Percentiles rank a stretch among this genome's conserved stretches.
Evolutionary conservation across 805 yeast genomes (phyloP).

Genomic region (Metschnikowia bowlesiae): DNA sequence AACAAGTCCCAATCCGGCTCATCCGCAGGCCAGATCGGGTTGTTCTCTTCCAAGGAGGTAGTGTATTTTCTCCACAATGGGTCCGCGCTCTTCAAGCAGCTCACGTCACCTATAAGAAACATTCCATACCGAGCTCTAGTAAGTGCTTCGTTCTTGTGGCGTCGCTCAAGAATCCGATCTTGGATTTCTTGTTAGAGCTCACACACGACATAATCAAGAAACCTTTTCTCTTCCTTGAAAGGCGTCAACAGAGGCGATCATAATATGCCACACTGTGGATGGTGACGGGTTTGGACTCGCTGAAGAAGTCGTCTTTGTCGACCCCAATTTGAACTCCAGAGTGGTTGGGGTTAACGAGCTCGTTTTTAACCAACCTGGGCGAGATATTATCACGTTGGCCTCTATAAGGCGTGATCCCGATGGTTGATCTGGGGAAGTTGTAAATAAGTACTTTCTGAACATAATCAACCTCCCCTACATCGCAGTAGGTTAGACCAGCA

Average conservation of each 20-base stretch:
- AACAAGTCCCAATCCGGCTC: no score
- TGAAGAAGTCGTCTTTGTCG: conserved; percentile 57
- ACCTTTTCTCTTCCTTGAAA: conserved; percentile 57
- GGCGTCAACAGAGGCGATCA: conserved; percentile 48
- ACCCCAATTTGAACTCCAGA: conserved; percentile 48
- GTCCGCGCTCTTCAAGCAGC: conserved; percentile 12
- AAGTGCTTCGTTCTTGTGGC: conserved; percentile 83
- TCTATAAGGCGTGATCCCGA: conserved; percentile 66
- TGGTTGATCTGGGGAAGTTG: conserved; percentile 43
- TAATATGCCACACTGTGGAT: conserved; percentile 45
- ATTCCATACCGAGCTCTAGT: conserved; percentile 85
- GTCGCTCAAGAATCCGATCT: conserved; percentile 80
- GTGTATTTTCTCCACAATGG: conserved; percentile 17
- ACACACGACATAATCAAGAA: conserved; percentile 50
- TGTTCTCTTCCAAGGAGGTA: conserved; percentile 10
- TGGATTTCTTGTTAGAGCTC: conserved; percentile 63
- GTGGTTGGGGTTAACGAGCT: conserved; percentile 51
- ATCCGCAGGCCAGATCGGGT: conserved; percentile 3
- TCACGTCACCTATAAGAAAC: conserved; percentile 27
- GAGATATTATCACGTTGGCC: conserved; percentile 68
- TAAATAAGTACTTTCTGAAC: conserved; percentile 46
- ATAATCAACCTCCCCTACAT: conserved; percentile 47
- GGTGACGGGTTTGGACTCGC: conserved; percentile 43
- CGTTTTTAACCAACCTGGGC: conserved; percentile 46
- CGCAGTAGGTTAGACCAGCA: conserved; percentile 56